phyloP scores from a whole-genome alignment of 2,329 filamentous ascomycete species.

The Colletotrichum sublineola region DNA sequence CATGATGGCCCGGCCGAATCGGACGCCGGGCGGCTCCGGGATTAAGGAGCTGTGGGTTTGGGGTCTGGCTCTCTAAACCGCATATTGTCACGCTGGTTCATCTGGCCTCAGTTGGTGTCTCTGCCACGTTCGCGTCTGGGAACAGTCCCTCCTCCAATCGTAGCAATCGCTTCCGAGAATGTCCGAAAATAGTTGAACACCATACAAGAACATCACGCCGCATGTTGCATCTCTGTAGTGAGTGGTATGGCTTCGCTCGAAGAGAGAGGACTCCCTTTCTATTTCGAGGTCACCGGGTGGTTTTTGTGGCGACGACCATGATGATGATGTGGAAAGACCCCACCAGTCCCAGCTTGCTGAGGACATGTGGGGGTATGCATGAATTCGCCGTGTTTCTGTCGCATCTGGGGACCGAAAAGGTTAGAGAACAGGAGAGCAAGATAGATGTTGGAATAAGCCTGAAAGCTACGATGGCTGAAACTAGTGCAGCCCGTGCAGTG shows the following conservation, averaged over 20 bases:
- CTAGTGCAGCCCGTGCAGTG: not conserved
- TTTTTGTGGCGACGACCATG: not conserved
- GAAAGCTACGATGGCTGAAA: not conserved
- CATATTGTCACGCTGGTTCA: conserved; percentile 18
- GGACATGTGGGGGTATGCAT: not conserved
- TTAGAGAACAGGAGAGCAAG: not conserved
- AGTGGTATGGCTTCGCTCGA: conserved; percentile 4
- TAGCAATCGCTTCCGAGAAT: not conserved
- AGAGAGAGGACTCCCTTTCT: not conserved
- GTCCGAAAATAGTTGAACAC: conserved; percentile 12
- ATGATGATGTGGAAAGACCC: not conserved
- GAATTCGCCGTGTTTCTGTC: not conserved
- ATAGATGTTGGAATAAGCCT: not conserved
- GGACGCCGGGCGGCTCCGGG: conserved; percentile 19
- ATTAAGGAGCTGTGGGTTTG: not conserved
- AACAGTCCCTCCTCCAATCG: not conserved
- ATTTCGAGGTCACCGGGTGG: conserved; percentile 3
- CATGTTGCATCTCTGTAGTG: conserved; percentile 18
- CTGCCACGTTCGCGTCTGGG: not conserved
- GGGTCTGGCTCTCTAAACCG: not conserved
- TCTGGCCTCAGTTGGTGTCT: not conserved
- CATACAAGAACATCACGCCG: conserved; percentile 16
- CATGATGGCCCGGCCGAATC: not conserved
- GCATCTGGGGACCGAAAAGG: not conserved
- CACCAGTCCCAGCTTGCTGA: not conserved